Percentiles rank a stretch among this genome's conserved stretches.
Conservation (phyloP, 2,329 filamentous ascomycete genomes). For the Stagonosporopsis chrysanthemi region DNA sequence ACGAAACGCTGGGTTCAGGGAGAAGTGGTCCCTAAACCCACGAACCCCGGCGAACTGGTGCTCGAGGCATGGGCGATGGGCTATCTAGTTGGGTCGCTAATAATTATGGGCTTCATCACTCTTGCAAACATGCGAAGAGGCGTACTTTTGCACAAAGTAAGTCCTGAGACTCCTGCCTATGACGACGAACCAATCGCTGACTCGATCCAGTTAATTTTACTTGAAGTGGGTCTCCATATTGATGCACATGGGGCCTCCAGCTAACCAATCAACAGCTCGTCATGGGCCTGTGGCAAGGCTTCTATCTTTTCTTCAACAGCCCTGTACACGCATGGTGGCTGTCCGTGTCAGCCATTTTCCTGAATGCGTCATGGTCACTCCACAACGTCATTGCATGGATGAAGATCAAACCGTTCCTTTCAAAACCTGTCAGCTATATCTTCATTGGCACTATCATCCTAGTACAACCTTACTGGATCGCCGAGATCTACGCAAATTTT, state of each 20-base stretch:
- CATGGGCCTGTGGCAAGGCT: slow-evolving; percentile 65
- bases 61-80: slow-evolving; percentile 53
- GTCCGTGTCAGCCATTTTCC: slow-evolving; percentile 65
- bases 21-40: slow-evolving; percentile 41
- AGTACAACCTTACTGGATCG: slow-evolving; percentile 68
- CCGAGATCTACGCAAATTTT: slow-evolving; percentile 72
- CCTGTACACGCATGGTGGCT: slow-evolving; percentile 70
- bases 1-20: slow-evolving; percentile 21
- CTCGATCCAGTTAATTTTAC: slow-evolving; percentile 52
- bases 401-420: slow-evolving; percentile 69
- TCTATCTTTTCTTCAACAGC: slow-evolving; percentile 65
- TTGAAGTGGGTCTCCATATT: slow-evolving; percentile 49
- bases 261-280: slow-evolving; percentile 54
- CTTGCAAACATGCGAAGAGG: slow-evolving; percentile 58
- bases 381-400: slow-evolving; percentile 74
- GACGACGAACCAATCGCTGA: slow-evolving; percentile 22
- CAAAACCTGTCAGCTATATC: slow-evolving; percentile 57
- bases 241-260: slow-evolving; percentile 2
- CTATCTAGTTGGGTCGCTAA: slow-evolving; percentile 52
- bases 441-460: slow-evolving; percentile 67
- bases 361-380: slow-evolving; percentile 69
- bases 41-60: slow-evolving; percentile 43
- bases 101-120: slow-evolving; percentile 59
- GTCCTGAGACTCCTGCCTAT: slow-evolving; percentile 4
- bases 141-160: slow-evolving; percentile 57